A percentile compares a stretch with the other conserved stretches of the same genome.
These are phyloP conservation scores for Phaeosphaeria sp. DNA, from an alignment of 2,329 filamentous ascomycete genomes.

Conservation along the genomic window DNA sequence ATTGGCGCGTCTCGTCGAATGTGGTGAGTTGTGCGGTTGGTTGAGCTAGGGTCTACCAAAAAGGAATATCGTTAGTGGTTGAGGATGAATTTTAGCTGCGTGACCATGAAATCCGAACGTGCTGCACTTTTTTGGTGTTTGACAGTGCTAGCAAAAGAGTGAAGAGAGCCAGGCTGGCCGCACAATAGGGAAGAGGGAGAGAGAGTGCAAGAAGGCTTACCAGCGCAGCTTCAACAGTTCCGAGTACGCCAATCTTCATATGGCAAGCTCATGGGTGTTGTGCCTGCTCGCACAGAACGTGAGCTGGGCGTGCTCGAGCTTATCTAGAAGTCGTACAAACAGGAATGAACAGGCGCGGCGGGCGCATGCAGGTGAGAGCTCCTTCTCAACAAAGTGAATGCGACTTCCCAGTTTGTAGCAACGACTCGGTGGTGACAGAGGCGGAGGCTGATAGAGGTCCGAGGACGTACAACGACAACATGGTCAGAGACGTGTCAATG, in stretches of 20 bases:
- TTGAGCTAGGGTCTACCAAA: slow-evolving; percentile 18
- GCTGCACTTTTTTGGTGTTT: slow-evolving; percentile 22
- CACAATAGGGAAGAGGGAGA: slow-evolving; percentile 20
- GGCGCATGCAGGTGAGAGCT: slow-evolving; percentile 9
- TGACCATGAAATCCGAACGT: slow-evolving; percentile 22
- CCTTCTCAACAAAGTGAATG: slow-evolving; percentile 11
- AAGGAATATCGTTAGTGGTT: slow-evolving; percentile 38
- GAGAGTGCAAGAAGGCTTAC: slow-evolving; percentile 12
- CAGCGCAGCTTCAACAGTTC: background rate
- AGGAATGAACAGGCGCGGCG: slow-evolving; percentile 7
- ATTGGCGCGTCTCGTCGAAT: too few relatives aligned
- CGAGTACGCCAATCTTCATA: background rate
- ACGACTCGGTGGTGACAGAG: slow-evolving; percentile 6
- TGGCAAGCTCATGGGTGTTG: slow-evolving; percentile 11
- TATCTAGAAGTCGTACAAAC: background rate
- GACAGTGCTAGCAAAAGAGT: slow-evolving; percentile 23
- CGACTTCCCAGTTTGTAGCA: slow-evolving; percentile 19
- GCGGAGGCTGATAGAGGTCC: background rate
- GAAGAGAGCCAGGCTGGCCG: slow-evolving; percentile 15
- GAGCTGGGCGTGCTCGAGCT: background rate
- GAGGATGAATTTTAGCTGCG: slow-evolving; percentile 21
- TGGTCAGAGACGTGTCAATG: background rate
- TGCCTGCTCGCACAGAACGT: slow-evolving; percentile 3
- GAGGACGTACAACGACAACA: background rate
- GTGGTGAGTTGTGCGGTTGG: too few relatives aligned